Base-by-base conservation (phyloP, 345 rosid species). In the Lumnitzera racemosa region DNA sequence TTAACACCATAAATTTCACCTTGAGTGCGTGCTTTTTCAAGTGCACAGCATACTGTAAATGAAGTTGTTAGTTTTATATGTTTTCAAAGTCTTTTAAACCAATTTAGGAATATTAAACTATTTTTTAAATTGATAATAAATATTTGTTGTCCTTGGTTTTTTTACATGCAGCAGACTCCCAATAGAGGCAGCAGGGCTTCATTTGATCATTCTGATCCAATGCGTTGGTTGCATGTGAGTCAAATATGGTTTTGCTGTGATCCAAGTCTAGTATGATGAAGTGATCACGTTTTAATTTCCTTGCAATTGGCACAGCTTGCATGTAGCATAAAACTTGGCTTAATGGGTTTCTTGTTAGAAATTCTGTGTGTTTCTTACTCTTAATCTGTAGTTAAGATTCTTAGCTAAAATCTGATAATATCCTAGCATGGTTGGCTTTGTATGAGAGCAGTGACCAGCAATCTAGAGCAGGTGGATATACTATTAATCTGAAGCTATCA, bases 191-290 rank as follows among this genome's bases (percentile, higher is more conserved):
- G 74, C 66, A 86, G 90, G 81, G 86, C 81, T 69, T 80, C 82
- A 36, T 78, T 76, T 46, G 99, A 94, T 67, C 95, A 94, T 61
- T 62, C 63, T 56, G 97, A 94, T 69, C 85, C 95, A 65, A 83
- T 68, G 53, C 90, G 96, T 58, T 94, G 97, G 97, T 85, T 94
- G 71, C 99, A 84, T 73, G 99, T 94, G 79, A 86, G 97, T 71
- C 46, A 24, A 43, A 20, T 60, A 29, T 43, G 25, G 60, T 64
- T 2, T 58, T 24, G 13, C 13, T 24, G 53, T 53, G 51, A 29
- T 2, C 5, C 7, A 6, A 29, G 20, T 20, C 36, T 29, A 29
- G 36, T 29, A 29, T 29, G 7, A 3, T 29, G 7, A 3, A 29
- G 36, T 29, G 36, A 29, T 71, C 55, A 50, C 43, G 14, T 49